Base-by-base conservation (phyloP, 192 early-diverging fungal species). In the Thamnidium elegans region DNA sequence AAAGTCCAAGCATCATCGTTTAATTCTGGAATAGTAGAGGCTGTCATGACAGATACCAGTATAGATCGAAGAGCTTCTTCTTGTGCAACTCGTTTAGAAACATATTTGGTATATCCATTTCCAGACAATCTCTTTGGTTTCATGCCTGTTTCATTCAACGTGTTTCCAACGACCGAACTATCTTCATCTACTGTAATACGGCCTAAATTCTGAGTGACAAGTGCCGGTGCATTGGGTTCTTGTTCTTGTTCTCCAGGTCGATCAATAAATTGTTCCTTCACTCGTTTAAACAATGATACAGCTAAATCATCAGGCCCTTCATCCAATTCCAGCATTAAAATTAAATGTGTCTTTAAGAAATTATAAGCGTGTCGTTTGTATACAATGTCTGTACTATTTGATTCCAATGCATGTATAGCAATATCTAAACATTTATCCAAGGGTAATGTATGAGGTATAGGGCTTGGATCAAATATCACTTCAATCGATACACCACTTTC, bases 271-370 rank as follows among this genome's bases (percentile, higher is more conserved):
- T 71, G 75, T 42, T 65, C 43, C 34, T 77, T 70, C 7, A 81
- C 32, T 20, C 78, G 73, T 13, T 68, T 53, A 52, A 71, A 67
- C 19, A 83, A 69, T 14, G 70, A 70, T 44, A 74, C 36, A 17
- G 68, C 77, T 20, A 86, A 54, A 34, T 74, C 63, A n/a, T 79
- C 78, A 0, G 67, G 60, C 10, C 80, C 82, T 26, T 78, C 76
- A 6, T 90, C 86, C 3, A 86, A 68, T 62, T 89, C 86, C 15
- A 94, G 52, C 46, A 92, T 65, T 30, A 92, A 65, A 10, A 87
- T 80, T 4, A 92, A 66, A 61, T 81, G 86, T 7, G 81, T 67
- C 54, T 86, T 87, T 32, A 89, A 66, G 73, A 93, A 89, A 21
- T 82, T 73, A 68, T 90, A 91, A 0, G 86, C 82, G 19, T 88